A percentile compares a stretch with the other conserved stretches of the same genome.
Conservation (phyloP, 1,284 basidiomycete genomes). For the Cutaneotrichosporon sp. region DNA sequence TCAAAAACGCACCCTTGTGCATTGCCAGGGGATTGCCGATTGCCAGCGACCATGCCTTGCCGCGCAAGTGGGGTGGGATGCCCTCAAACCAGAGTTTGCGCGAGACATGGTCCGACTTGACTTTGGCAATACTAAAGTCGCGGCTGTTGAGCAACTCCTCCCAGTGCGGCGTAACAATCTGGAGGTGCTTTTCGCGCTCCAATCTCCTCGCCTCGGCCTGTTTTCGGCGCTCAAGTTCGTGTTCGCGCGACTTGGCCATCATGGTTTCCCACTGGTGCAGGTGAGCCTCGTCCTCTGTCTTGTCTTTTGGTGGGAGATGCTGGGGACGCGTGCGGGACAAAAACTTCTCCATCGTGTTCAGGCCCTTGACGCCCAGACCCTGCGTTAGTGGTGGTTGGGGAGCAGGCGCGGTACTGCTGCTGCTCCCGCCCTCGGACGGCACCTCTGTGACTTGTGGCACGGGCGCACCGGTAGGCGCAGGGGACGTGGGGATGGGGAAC, state of each 20-base stretch:
- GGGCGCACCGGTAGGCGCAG: slow-evolving; percentile 5
- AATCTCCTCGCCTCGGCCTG: slow-evolving; percentile 20
- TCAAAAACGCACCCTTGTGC: slow-evolving; percentile 65
- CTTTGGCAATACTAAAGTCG: slow-evolving; percentile 25
- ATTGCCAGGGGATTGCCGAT: slow-evolving; percentile 84
- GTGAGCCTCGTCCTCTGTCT: slow-evolving; percentile 75
- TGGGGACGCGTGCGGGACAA: slow-evolving; percentile 58
- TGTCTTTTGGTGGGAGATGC: slow-evolving; percentile 77
- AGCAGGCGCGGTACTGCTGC: slow-evolving; percentile 20
- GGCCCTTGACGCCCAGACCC: slow-evolving; percentile 35
- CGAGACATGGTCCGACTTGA: slow-evolving; percentile 50
- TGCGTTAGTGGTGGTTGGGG: slow-evolving; percentile 6
- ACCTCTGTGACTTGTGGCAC: slow-evolving; percentile 15
- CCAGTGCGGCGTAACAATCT: slow-evolving; percentile 38
- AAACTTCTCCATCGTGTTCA: slow-evolving; percentile 46
- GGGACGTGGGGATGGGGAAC: slow-evolving; percentile 30
- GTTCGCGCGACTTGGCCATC: slow-evolving; percentile 58
- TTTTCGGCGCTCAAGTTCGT: slow-evolving; percentile 30
- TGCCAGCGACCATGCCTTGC: slow-evolving; percentile 78
- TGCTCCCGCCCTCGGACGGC: neutral
- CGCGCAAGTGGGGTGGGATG: slow-evolving; percentile 77
- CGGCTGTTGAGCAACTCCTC: slow-evolving; percentile 31
- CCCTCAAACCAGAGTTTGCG: slow-evolving; percentile 87
- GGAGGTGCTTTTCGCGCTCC: slow-evolving; percentile 37
- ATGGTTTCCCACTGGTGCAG: slow-evolving; percentile 82